Evolutionary conservation across 192 early-diverging fungal species (phyloP), one percentile per base, ranked within the genome.

Genomic region (Allomyces macrogynus): DNA sequence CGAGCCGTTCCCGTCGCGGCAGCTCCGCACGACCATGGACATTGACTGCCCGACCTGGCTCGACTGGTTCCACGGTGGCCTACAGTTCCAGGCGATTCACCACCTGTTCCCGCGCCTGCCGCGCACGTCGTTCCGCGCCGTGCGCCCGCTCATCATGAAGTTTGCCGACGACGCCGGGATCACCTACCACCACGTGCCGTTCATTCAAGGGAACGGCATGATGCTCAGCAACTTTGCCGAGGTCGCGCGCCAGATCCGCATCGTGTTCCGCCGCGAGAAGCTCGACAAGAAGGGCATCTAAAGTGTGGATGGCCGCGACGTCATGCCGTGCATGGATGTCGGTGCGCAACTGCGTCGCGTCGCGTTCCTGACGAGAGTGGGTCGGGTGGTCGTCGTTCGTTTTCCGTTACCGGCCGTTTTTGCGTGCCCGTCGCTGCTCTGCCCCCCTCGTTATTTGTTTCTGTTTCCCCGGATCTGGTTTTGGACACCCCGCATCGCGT

Each of bases 21-120:
- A 87, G 78, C 74, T 94, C 23, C 80, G 92, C 64, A 97, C 95
- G 0, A 92, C 88, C 32, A 92, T 95, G 89, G 95, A 97, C 73
- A 90, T 97, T 0, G 88, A 91, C 69, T 97, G 95, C 74, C 87
- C 92, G 23, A 72, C 70, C 65, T 93, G 88, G 87, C 66, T 97
- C 61, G 95, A 97, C 73, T 95, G 91, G 91, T 91, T 93, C 83
- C 95, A 97, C 67, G 95, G 95, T 64, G 94, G 92, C 2, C 78
- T 97, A 22, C 93, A 96, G 74, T 97, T 84, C 78, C 95, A 97
- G 74, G 86, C 87, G n/a, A 86, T 86, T 32, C 95, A 97, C 77
- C 95, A 97, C 73, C 73, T 97, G 40, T 97, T 90, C 72, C 95
- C 95, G 64, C 84, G 94, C 43, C 71, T 93, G 23, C 92, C 94